Base-by-base conservation (phyloP, 306 rosid genomes). In the Cotoneaster glaucophyllus region DNA sequence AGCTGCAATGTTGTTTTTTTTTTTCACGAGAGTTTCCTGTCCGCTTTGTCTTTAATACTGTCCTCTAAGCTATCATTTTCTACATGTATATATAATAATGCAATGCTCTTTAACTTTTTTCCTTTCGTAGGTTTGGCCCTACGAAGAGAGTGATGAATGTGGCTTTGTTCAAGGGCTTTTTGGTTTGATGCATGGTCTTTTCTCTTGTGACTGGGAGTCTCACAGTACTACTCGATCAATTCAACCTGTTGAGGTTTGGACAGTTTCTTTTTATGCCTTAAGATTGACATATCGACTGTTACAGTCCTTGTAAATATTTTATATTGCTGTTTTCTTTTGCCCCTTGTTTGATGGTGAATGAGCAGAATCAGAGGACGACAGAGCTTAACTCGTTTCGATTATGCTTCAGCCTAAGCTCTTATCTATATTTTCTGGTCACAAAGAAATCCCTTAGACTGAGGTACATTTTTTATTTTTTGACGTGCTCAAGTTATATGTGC, bases 111-210 rank as follows among this genome's bases (percentile, higher is more conserved):
- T 0, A 56, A 34, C 11, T 4, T 58, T 29, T 41, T 52, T 64
- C 9, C 76, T 6, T 37, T 39, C 39, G 25, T 73, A 95, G 98
- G 95, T 95, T 81, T 95, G 98, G 98, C 93, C 98, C 10, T 95
- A 92, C 68, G 98, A 95, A 83, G 91, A 92, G 82, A 86, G 84
- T 39, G 85, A 87, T 39, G 89, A 86, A 78, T 87, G 83, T 79
- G 98, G 97, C 69, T 95, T 92, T 90, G 95, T 95, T 81, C 98
- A 92, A 89, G 96, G 93, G 67, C 93, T 95, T 67, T 95, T 95
- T 77, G 83, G 88, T 66, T 72, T 90, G 92, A 95, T 95, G 96
- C 86, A 62, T 77, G 73, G 83, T 78, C 80, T 95, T 77, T 95
- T 88, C 85, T 88, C 96, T 45, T 82, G 71, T 45, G 94, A 90